A percentile compares a stretch with the other conserved stretches of the same genome.
Evolutionary conservation across 1,284 basidiomycete species (phyloP).

Genomic region (Cryptococcus sp.): DNA sequence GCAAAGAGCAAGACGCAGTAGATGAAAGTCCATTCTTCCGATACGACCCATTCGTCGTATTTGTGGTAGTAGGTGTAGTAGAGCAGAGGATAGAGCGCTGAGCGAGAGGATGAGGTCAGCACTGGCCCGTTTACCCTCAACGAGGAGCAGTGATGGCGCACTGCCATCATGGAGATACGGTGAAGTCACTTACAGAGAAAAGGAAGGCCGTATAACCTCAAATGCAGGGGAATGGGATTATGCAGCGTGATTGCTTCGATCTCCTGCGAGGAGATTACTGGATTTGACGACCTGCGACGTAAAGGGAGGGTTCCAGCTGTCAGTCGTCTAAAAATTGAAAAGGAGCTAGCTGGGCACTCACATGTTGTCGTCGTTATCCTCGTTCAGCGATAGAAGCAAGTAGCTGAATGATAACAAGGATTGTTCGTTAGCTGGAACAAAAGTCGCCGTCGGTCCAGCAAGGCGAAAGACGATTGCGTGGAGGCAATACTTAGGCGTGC

Average conservation of each 20-base stretch:
- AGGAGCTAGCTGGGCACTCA: conserved; percentile 2
- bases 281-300: conserved; percentile 23
- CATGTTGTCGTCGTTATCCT: conserved; percentile 8
- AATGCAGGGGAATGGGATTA: conserved; percentile 72
- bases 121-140: background rate
- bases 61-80: conserved; percentile 82
- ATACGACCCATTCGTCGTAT: conserved; percentile 88
- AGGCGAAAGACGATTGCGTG: conserved; percentile 7
- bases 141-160: conserved; percentile 75
- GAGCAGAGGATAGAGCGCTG: conserved; percentile 77
- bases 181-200: conserved; percentile 61
- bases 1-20: conserved; percentile 81
- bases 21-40: conserved; percentile 95
- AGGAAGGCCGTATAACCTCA: conserved; percentile 79
- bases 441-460: background rate
- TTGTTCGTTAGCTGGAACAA: background rate
- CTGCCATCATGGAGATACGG: conserved; percentile 73
- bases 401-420: no score
- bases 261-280: conserved; percentile 71
- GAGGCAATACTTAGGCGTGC: background rate
- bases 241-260: conserved; percentile 80
- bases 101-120: background rate
- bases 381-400: no score
- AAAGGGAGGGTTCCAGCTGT: no score
- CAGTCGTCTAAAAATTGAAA: background rate